These are phyloP conservation scores for Ascochyta fabae DNA, from an alignment of 2,329 filamentous ascomycete species.

Conservation along the genomic window DNA sequence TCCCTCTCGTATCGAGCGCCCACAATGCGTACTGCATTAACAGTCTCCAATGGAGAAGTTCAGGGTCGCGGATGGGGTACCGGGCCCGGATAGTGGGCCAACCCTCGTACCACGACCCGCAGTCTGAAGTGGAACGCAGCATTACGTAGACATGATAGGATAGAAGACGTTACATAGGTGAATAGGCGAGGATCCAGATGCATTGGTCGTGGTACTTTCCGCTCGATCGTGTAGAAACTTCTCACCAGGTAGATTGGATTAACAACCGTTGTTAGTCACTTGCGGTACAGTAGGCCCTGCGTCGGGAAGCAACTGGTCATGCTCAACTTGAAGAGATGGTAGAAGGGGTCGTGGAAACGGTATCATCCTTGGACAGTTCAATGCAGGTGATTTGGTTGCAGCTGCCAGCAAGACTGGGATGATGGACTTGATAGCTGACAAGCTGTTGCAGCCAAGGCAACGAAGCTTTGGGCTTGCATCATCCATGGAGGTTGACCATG, in stretches of 20 bases:
- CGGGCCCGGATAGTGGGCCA: conserved; percentile 7
- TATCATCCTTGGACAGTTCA: background rate
- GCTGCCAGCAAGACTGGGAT: background rate
- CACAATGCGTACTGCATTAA: conserved; percentile 1
- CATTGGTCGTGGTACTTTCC: background rate
- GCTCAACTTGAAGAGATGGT: background rate
- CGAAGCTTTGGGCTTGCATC: conserved; percentile 9
- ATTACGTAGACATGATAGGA: background rate
- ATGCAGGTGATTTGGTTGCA: background rate
- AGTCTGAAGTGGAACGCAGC: background rate
- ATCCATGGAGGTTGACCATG: background rate
- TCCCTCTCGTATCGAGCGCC: conserved; percentile 5
- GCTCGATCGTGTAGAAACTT: conserved; percentile 1
- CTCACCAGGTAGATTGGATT: background rate
- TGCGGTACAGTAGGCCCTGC: background rate
- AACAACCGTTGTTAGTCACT: background rate
- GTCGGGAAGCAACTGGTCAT: background rate
- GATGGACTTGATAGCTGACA: background rate
- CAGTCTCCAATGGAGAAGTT: conserved; percentile 11
- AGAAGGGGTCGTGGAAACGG: background rate
- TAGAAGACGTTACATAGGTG: conserved; percentile 5
- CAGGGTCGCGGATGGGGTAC: conserved; percentile 16
- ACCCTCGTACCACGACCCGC: conserved; percentile 6
- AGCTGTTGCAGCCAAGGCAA: conserved; percentile 3
- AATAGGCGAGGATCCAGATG: conserved; percentile 3